Base-by-base conservation (phyloP, 2,329 filamentous ascomycete species). In the Penicillium sp. region DNA sequence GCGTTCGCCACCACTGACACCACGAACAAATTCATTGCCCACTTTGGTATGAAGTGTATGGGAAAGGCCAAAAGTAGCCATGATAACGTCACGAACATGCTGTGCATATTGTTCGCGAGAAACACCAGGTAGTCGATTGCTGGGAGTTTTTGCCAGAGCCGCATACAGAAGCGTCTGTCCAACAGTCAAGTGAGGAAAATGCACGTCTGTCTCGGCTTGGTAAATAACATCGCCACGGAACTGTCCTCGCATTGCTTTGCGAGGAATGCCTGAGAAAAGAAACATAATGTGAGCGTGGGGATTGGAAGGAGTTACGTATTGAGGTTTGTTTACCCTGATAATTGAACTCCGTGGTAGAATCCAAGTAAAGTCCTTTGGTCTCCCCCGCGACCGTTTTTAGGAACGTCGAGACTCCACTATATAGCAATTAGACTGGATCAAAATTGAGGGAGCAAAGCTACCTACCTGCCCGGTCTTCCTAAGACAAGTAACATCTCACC, bases 11-110 rank as follows among this genome's bases (percentile, higher is more conserved):
- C 50, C 50, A n/a, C 50, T 52, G 27, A 52, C 27, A 13, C 50
- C 50, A 19, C 50, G 37, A 35, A 52, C 29, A 21, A 21, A 52
- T 35, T 52, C 50, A 35, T 52, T n/a, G n/a, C 50, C 50, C 10
- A 52, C 50, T 33, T 21, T 29, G 10, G 39, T 52, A 11, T 52
- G 11, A 7, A 33, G 10, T 3, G 50, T 52, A 22, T 52, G 50
- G 10, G 22, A 19, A 5, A 52, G 27, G 27, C 50, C 50, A 22
- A 45, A 52, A 22, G 37, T 24, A 11, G 39, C 37, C 50, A 52
- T 52, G 11, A 52, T n/a, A 8, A 37, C 33, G 7, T 37, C 33
- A 9, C 33, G 33, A 7, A 37, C 33, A 37, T 37, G 33, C 33
- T 16, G 6, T n/a, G 33, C 33, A 1, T 37, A 37, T n/a, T 37